A percentile compares a stretch with the other conserved stretches of the same genome.
These are phyloP conservation scores for Mycena chlorophos DNA, from an alignment of 768 basidiomycete genomes.

Conservation along the genomic window DNA sequence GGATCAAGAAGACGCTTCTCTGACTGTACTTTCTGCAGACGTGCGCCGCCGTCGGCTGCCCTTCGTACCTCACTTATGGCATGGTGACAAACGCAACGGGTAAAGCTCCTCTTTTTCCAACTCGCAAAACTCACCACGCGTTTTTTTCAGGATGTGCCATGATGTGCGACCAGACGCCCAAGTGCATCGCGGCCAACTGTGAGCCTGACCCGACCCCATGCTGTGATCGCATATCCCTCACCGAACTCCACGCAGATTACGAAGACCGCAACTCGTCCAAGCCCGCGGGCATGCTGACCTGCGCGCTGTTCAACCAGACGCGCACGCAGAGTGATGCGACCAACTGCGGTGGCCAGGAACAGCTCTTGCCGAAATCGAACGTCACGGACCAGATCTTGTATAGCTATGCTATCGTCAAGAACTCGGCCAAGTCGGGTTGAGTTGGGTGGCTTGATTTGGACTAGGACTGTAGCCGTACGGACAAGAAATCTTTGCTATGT, in stretches of 20 bases:
- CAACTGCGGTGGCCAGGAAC: conserved; percentile 19
- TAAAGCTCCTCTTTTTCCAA: too few relatives aligned
- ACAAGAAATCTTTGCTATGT: not conserved
- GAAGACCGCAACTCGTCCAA: conserved; percentile 14
- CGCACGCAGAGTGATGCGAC: conserved; percentile 1
- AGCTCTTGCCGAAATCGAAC: not conserved
- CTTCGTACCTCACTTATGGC: conserved; percentile 10
- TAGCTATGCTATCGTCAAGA: conserved; percentile 7
- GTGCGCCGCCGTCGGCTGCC: conserved; percentile 3
- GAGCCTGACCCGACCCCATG: not conserved
- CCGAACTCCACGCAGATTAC: conserved; percentile 1
- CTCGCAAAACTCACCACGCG: too few relatives aligned
- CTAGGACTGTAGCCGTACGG: too few relatives aligned
- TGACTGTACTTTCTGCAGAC: not conserved
- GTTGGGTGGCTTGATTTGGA: too few relatives aligned
- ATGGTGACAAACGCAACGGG: conserved; percentile 2
- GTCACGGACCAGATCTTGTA: conserved; percentile 4
- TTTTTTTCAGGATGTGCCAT: conserved; percentile 9
- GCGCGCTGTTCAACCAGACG: conserved; percentile 9
- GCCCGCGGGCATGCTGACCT: conserved; percentile 10
- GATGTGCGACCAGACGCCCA: conserved; percentile 5
- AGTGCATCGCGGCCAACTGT: conserved; percentile 11
- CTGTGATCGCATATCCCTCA: not conserved
- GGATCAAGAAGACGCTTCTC: not conserved
- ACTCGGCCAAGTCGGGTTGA: too few relatives aligned